Evolutionary conservation across 768 basidiomycete genomes (phyloP), one percentile per base, ranked within the genome.

Genomic region (Trametes maxima): DNA sequence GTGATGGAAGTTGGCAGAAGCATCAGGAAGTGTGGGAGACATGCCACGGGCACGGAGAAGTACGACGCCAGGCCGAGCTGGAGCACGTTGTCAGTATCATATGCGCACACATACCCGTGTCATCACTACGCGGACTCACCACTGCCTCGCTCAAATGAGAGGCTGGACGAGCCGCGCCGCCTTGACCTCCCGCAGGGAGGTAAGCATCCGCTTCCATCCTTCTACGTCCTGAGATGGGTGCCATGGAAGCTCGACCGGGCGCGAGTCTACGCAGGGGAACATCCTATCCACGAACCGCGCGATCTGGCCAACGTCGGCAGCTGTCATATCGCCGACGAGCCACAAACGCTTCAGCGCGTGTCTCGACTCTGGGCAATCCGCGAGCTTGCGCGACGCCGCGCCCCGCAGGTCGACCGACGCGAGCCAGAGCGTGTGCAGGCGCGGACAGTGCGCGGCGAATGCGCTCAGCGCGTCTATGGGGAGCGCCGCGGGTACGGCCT

Each of bases 231-330:
- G 54, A 6, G 33, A 19, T 21, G 54, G 54, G 37, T 55, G 54
- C 54, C 54, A 55, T 24, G 54, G 54, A 7, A 55, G 45, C 54
- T 35, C 42, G 43, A 46, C 33, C n/a, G 44, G 54, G n/a, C 45
- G 44, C 35, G 54, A 19, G 37, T 55, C 54, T 25, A 55, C 54
- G 17, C 21, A 14, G 19, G 54, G 54, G 35, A 55, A 55, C 44
- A 55, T 55, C 44, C 28, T 35, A 44, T 55, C 54, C 28, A 55
- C 28, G 54, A 55, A 55, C 44, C 35, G 54, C 33, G 54, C 54
- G 21, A 37, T 37, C 13, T 21, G 36, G 13, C 3, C n/a, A n/a
- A 46, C 44, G 12, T 55, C 54, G 21, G 45, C 54, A 11, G 39
- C 13, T 39, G 19, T 35, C 44, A 55, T 37, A 11, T 22, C 25